Evolutionary conservation across 1,139 yeast genomes (phyloP).

Genomic region (Protomyces inundatus): DNA sequence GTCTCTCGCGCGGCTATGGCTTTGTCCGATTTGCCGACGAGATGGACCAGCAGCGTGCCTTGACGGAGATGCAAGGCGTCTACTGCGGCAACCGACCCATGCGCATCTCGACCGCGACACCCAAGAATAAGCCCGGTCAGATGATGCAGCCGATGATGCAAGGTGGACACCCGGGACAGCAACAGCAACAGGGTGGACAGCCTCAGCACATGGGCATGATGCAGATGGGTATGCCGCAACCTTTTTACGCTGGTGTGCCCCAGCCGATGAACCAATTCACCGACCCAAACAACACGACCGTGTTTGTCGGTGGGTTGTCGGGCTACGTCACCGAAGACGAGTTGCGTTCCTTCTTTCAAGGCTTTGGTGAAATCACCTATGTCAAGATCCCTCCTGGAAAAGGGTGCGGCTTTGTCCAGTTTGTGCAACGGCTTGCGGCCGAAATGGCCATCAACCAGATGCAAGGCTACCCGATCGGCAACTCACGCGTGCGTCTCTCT

Average conservation of each 20-base stretch:
- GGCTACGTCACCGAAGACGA: constrained; percentile 72
- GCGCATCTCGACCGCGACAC: constrained; percentile 69
- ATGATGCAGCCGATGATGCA: constrained; percentile 31
- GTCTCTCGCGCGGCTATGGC: constrained; percentile 80
- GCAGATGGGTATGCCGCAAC: constrained; percentile 37
- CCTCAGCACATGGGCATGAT: constrained; percentile 33
- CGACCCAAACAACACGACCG: constrained; percentile 84
- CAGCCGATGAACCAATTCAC: constrained; percentile 51
- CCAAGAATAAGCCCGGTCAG: constrained; percentile 47
- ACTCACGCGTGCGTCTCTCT: constrained; percentile 73
- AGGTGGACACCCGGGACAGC: not conserved
- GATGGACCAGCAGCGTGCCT: constrained; percentile 68
- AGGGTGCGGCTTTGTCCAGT: constrained; percentile 91
- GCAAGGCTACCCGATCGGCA: constrained; percentile 90
- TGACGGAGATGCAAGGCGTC: constrained; percentile 76
- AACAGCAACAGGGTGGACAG: constrained; percentile 23
- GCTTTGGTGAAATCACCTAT: constrained; percentile 78
- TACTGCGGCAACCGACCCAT: constrained; percentile 70
- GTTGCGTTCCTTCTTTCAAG: constrained; percentile 64
- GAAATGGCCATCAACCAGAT: constrained; percentile 83
- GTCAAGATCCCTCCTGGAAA: constrained; percentile 88
- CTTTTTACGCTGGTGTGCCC: constrained; percentile 38
- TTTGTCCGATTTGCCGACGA: constrained; percentile 76
- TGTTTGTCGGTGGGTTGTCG: constrained; percentile 88
- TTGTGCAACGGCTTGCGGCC: constrained; percentile 70